A percentile compares a stretch with the other conserved stretches of the same genome.
Conservation (phyloP, 208 protist genomes). For the Strigomonas culicis region DNA sequence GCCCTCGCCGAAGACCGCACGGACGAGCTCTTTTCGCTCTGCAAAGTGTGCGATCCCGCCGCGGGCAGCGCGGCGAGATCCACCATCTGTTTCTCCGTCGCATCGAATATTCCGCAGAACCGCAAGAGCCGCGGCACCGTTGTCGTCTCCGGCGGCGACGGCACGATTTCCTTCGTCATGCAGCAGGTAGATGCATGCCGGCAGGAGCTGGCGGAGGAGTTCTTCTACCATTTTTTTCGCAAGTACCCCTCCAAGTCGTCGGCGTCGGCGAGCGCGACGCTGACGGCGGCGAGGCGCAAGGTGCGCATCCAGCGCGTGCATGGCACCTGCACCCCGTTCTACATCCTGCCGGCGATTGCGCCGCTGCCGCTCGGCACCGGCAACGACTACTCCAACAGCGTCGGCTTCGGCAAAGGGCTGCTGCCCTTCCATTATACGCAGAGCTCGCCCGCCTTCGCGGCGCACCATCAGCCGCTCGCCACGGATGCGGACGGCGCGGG, state of each 20-base stretch:
- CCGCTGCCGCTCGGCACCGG: slow-evolving; percentile 77
- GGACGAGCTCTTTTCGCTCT: too few relatives aligned
- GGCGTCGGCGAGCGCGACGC: too few relatives aligned
- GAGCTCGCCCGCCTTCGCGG: too few relatives aligned
- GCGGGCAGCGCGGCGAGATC: neutral
- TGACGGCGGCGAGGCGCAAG: too few relatives aligned
- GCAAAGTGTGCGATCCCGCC: too few relatives aligned
- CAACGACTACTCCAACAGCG: slow-evolving; percentile 80
- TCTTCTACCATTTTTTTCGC: slow-evolving; percentile 13
- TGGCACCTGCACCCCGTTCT: slow-evolving; percentile 14
- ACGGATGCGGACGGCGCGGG: neutral
- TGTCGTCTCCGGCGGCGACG: slow-evolving; percentile 78
- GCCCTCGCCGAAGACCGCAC: too few relatives aligned
- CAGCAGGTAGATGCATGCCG: slow-evolving; percentile 55
- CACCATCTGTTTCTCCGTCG: neutral
- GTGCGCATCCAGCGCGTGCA: neutral
- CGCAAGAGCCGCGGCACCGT: slow-evolving; percentile 57
- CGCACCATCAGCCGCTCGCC: too few relatives aligned
- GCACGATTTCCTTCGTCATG: slow-evolving; percentile 82
- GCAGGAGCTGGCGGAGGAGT: slow-evolving; percentile 36
- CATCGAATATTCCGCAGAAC: slow-evolving; percentile 6
- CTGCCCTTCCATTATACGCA: slow-evolving; percentile 8
- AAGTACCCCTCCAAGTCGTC: too few relatives aligned
- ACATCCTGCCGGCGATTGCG: slow-evolving; percentile 65
- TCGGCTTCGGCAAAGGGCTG: slow-evolving; percentile 73